A percentile compares a stretch with the other conserved stretches of the same genome.
These are phyloP conservation scores for Colletotrichum abscissum DNA, from an alignment of 2,329 filamentous ascomycete genomes.

Conservation along the genomic window DNA sequence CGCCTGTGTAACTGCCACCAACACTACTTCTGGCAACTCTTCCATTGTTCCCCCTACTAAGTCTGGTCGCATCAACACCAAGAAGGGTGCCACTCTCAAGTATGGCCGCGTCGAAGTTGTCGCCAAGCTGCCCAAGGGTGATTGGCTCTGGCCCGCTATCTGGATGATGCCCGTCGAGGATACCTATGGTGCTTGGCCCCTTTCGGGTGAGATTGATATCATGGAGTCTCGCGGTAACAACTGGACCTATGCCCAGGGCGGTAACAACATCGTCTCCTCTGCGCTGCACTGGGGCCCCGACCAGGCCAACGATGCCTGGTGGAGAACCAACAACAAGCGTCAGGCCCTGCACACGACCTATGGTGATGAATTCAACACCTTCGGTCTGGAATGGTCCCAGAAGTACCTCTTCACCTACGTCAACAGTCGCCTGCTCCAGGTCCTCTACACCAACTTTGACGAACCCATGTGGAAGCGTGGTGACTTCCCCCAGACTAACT, in stretches of 20 bases:
- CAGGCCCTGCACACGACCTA: conserved; percentile 81
- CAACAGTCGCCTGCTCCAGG: conserved; percentile 82
- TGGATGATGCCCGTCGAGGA: conserved; percentile 85
- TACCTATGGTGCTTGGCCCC: conserved; percentile 81
- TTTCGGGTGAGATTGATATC: conserved; percentile 87
- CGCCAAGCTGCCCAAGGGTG: conserved; percentile 79
- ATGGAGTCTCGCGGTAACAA: conserved; percentile 86
- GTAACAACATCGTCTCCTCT: conserved; percentile 84
- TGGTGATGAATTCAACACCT: conserved; percentile 76
- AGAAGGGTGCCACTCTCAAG: conserved; percentile 76
- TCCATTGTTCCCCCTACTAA: conserved; percentile 82
- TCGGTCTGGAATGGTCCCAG: conserved; percentile 86
- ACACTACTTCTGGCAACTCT: conserved; percentile 75
- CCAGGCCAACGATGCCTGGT: conserved; percentile 79
- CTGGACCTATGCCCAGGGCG: conserved; percentile 78
- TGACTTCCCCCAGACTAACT: conserved; percentile 70
- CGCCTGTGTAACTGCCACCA: conserved; percentile 77
- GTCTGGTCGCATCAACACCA: conserved; percentile 83
- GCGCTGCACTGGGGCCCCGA: conserved; percentile 87
- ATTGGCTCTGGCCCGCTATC: conserved; percentile 94
- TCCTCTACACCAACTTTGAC: conserved; percentile 82
- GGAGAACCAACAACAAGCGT: conserved; percentile 84
- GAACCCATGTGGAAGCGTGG: conserved; percentile 76
- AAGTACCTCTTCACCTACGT: conserved; percentile 91
- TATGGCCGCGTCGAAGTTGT: conserved; percentile 86